Evolutionary conservation across 2,329 filamentous ascomycete genomes (phyloP).

Genomic region (Cytospora mali): DNA sequence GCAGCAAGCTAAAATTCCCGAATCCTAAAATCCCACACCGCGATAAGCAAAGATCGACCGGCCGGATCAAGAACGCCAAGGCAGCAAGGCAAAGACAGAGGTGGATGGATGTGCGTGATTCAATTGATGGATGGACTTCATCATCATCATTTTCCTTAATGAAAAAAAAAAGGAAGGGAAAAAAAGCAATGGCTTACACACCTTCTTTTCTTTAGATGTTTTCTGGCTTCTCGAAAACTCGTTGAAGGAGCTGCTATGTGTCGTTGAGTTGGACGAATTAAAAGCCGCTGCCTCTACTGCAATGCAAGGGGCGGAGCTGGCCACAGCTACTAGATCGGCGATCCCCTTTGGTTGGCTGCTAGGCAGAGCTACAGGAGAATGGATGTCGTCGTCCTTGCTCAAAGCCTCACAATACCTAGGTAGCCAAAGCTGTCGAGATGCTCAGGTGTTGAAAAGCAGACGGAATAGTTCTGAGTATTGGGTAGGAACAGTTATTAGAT

Average conservation of each 20-base stretch:
- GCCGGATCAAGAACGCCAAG: not conserved
- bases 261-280: not conserved
- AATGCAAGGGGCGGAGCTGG: not conserved
- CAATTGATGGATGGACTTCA: not conserved
- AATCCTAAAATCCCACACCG: not conserved
- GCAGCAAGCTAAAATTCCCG: not conserved
- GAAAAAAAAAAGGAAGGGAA: too few species aligned
- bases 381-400: not conserved
- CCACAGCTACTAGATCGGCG: not conserved
- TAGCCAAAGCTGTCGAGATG: not conserved
- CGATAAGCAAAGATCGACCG: not conserved
- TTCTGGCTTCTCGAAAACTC: not conserved
- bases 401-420: not conserved
- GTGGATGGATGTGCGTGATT: not conserved
- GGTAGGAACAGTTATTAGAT: too few species aligned
- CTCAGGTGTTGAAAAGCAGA: not conserved
- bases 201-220: not conserved
- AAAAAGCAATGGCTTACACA: too few species aligned
- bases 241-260: not conserved
- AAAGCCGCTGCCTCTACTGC: not conserved
- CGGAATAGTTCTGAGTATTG: too few species aligned
- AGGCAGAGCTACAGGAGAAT: not conserved
- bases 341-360: not conserved
- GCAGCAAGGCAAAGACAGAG: not conserved
- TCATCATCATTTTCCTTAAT: too few species aligned